Evolutionary conservation across 768 basidiomycete species (phyloP), one percentile per base, ranked within the genome.

Genomic region (Albatrellus ellisii): DNA sequence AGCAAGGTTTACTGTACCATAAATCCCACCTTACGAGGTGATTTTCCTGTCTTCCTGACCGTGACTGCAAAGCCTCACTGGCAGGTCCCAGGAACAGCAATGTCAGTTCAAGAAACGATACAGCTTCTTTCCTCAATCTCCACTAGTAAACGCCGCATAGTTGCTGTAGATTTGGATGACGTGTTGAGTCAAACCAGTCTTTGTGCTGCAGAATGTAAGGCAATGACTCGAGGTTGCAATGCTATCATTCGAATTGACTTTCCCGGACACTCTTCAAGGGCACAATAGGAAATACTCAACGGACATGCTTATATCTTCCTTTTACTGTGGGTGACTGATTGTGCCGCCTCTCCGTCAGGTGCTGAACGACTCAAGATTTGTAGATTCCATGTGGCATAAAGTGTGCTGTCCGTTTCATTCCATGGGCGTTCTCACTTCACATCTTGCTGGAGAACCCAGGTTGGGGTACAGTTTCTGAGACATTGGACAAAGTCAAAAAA

Each of bases 331-430:
- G 44, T 41, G 9, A 31, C 17, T 18, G 33, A 22, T 21, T n/a
- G 4, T 20, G 14, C 18, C 39, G 24, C 4, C 21, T 20, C 11
- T 47, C 35, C 28, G 20, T 4, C 26, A 24, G 22, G 17, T 17
- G 35, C 10, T 21, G 26, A 38, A 18, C 17, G 11, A 10, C 33
- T 8, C 7, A 36, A 4, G 9, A 22, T 35, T 11, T 18, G 26
- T 32, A 49, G 47, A 46, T 26, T 41, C 42, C 12, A 41, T 33
- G 38, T 50, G 50, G 50, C 46, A 46, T 27, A 46, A 46, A 38
- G 48, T 50, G 26, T 9, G 18, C 6, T 21, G 10, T 6, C 25
- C 37, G 20, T 7, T 24, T 6, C 22, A 27, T 38, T 22, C 22
- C 14, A 41, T 9, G 28, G 3, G 22, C 17, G 15, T 39, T 4